Percentiles rank a stretch among this genome's conserved stretches.
Conservation (phyloP, 2,329 filamentous ascomycete genomes). For the Cladosporium austrohemisphaericum region DNA sequence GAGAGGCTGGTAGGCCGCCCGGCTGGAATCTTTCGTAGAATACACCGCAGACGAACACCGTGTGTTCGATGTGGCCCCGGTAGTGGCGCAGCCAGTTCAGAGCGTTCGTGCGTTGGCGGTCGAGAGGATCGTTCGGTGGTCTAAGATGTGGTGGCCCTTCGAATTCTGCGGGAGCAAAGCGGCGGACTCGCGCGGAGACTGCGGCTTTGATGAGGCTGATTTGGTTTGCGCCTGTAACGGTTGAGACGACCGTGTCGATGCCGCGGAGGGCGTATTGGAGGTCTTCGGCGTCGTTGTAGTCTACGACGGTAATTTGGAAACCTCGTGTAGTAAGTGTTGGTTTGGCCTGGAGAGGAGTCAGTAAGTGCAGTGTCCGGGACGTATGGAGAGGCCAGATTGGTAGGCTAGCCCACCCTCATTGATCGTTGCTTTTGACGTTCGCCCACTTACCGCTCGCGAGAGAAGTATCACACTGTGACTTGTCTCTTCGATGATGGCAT, state of each 20-base stretch:
- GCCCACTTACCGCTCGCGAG: conserved; percentile 56
- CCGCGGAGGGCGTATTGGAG: conserved; percentile 66
- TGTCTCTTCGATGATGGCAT: conserved; percentile 57
- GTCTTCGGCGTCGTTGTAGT: conserved; percentile 58
- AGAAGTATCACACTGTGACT: conserved; percentile 68
- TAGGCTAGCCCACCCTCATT: too few relatives aligned
- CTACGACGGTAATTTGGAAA: conserved; percentile 65
- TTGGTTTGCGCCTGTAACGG: conserved; percentile 63
- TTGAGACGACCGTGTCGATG: conserved; percentile 72
- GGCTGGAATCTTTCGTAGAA: conserved; percentile 73
- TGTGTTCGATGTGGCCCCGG: conserved; percentile 59
- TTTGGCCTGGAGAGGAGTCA: conserved; percentile 45
- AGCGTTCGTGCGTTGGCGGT: conserved; percentile 58
- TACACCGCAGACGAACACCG: conserved; percentile 69
- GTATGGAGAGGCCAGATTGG: too few relatives aligned
- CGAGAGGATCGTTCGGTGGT: conserved; percentile 55
- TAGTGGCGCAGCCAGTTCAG: conserved; percentile 56
- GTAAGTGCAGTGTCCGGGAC: neutral
- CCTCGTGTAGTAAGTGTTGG: conserved; percentile 52
- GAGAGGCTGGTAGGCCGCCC: conserved; percentile 58
- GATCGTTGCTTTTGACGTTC: too few relatives aligned
- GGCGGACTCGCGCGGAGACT: conserved; percentile 58
- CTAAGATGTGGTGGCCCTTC: conserved; percentile 60
- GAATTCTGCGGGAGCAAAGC: conserved; percentile 73
- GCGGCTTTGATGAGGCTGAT: conserved; percentile 70